Percentiles rank a stretch among this genome's conserved stretches.
phyloP scores from a whole-genome alignment of 108 stramenopile species.

The Schizochytrium sp. region DNA sequence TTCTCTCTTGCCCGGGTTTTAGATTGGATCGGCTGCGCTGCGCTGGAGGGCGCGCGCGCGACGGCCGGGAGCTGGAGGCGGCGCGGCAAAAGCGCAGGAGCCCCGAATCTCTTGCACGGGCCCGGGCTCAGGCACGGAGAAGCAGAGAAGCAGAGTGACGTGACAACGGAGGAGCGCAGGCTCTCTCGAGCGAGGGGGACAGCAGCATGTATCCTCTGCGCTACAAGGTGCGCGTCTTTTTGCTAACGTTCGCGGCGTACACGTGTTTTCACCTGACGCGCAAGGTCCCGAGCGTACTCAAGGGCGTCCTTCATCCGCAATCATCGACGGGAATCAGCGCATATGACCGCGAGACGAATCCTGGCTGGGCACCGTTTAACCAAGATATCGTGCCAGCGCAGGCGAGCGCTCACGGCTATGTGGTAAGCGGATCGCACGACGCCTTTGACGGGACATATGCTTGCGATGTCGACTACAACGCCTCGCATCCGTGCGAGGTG shows the following conservation, averaged over 20 bases:
- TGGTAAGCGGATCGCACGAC: background rate
- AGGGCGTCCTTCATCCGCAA: background rate
- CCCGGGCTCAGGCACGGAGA: too few relatives aligned
- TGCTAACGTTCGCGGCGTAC: background rate
- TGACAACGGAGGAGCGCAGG: too few relatives aligned
- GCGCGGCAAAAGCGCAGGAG: too few relatives aligned
- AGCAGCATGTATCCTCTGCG: background rate
- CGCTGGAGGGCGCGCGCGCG: too few relatives aligned
- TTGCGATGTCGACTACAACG: background rate
- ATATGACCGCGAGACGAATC: background rate
- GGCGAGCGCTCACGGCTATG: background rate
- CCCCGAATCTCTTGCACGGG: too few relatives aligned
- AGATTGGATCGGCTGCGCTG: too few relatives aligned
- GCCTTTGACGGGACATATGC: background rate
- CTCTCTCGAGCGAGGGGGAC: background rate
- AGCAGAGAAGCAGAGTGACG: too few relatives aligned
- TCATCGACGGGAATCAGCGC: background rate
- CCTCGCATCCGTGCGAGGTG: background rate
- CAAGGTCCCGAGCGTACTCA: background rate
- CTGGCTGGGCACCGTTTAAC: constrained; percentile 2
- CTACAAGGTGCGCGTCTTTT: background rate
- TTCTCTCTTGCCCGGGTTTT: too few relatives aligned
- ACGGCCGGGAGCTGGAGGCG: too few relatives aligned
- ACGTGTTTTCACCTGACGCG: background rate
- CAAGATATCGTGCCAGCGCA: background rate